Percentiles rank a stretch among this genome's conserved stretches.
phyloP scores from a whole-genome alignment of 352 stramenopile genomes.

The Phytophthora ramorum region DNA sequence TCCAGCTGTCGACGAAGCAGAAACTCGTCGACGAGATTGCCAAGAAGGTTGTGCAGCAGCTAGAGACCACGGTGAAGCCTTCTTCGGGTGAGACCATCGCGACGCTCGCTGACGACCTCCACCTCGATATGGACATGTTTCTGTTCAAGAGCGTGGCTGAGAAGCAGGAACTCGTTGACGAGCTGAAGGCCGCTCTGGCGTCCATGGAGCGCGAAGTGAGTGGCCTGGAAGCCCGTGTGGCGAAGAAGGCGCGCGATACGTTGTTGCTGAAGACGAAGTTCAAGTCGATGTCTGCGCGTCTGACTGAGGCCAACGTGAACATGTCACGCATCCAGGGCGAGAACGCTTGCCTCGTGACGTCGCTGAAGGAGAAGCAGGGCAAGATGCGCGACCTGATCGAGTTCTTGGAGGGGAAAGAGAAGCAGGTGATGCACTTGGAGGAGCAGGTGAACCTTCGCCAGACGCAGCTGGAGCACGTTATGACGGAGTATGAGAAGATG shows the following conservation, averaged over 20 bases:
- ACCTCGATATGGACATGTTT: constrained; percentile 77
- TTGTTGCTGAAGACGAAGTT: constrained; percentile 66
- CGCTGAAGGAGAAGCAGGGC: constrained; percentile 63
- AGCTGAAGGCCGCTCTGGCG: constrained; percentile 63
- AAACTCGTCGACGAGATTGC: constrained; percentile 81
- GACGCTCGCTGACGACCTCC: constrained; percentile 35
- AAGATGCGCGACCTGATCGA: constrained; percentile 64
- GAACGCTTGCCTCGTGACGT: constrained; percentile 55
- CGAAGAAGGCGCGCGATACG: constrained; percentile 61
- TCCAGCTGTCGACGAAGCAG: constrained; percentile 84
- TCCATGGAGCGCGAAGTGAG: constrained; percentile 79
- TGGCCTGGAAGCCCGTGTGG: constrained; percentile 58
- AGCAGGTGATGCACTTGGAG: constrained; percentile 69
- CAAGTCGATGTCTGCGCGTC: constrained; percentile 56
- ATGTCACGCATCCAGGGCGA: constrained; percentile 63
- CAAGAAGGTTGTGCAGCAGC: constrained; percentile 62
- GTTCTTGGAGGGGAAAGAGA: constrained; percentile 71
- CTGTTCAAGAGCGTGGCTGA: constrained; percentile 75
- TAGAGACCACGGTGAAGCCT: constrained; percentile 35
- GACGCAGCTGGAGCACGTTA: constrained; percentile 56
- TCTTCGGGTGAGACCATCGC: constrained; percentile 27
- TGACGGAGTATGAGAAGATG: constrained; percentile 44
- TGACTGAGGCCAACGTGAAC: constrained; percentile 52
- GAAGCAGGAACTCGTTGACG: constrained; percentile 73
- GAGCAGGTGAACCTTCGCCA: constrained; percentile 63